Conservation (phyloP, 164 flowering plant genomes). For the Cinnamomum micranthum region DNA sequence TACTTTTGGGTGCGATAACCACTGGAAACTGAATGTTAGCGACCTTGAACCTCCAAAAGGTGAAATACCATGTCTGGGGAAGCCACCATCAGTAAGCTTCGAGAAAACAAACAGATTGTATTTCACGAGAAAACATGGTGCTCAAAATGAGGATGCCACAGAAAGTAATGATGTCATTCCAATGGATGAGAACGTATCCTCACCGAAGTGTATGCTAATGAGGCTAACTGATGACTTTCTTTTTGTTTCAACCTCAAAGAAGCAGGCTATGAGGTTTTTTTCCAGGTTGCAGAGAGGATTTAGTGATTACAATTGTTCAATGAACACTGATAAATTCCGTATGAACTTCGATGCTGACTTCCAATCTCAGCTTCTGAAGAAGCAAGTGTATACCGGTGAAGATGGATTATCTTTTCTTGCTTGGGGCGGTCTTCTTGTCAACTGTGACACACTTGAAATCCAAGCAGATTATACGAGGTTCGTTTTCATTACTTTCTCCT, state of each 20-base stretch:
- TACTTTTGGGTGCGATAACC: slow-evolving; percentile 5
- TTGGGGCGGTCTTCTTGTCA: slow-evolving; percentile 92
- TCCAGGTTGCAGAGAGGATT: slow-evolving; percentile 64
- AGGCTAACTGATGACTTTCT: slow-evolving; percentile 82
- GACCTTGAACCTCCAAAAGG: neutral
- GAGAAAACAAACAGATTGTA: neutral
- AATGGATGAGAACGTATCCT: slow-evolving; percentile 7
- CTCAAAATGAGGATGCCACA: slow-evolving; percentile 8
- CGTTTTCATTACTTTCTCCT: neutral
- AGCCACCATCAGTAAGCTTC: neutral
- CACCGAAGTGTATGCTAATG: slow-evolving; percentile 38
- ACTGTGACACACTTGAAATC: slow-evolving; percentile 70
- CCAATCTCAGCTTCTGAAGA: slow-evolving; percentile 2
- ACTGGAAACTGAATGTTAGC: neutral
- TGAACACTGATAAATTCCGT: slow-evolving; percentile 69
- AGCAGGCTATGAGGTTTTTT: slow-evolving; percentile 55
- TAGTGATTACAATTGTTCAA: slow-evolving; percentile 68
- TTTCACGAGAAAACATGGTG: neutral
- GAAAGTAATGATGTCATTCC: neutral
- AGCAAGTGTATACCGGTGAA: slow-evolving; percentile 43
- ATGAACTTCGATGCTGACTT: slow-evolving; percentile 44
- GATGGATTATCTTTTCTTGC: slow-evolving; percentile 63
- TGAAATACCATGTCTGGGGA: neutral
- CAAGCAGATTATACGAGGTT: slow-evolving; percentile 95
- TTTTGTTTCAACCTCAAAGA: slow-evolving; percentile 74